Evolutionary conservation across 1,139 yeast genomes (phyloP), one percentile per base, ranked within the genome.

Genomic region (Yamadazyma sp.): DNA sequence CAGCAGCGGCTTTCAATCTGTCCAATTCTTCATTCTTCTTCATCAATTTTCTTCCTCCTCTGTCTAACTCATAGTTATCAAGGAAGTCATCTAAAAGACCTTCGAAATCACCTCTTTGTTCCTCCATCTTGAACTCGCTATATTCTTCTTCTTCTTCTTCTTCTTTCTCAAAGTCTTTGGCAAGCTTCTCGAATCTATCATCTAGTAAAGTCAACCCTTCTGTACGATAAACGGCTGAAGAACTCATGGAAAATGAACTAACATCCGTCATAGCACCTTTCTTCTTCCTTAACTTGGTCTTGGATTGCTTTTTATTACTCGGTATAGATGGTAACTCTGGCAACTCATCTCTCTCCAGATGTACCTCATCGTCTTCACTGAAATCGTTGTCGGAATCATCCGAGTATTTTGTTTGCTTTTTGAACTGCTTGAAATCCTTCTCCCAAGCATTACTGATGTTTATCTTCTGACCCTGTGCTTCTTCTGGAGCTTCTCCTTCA

Each of bases 231-330:
- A 86, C 66, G 0, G 98, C 97, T 16, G 96, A 87, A 7, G 96
- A 87, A 5, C 95, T 77, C 98, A 92, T 92, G 22, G 98, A 91
- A 53, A 86, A 87, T 5, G 95, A 87, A 1, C 96, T 77, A 1
- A 92, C 77, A 53, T 88, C 97, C 0, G 97, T 87, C 81, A 81
- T 80, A 18, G 96, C 88, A 38, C 96, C 96, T 58, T 82, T 85
- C 71, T 80, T 83, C 61, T 81, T 77, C 53, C 87, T 76, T 44
- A 73, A 69, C 55, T 79, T 84, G 50, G 81, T 77, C 51, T 77
- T 78, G 35, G 79, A 75, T 3, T 20, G 25, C 42, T 64, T 64
- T 47, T 69, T 70, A 33, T 55, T 54, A 7, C 48, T 44, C 16
- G 27, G 12, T 34, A 72, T 57, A 3, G 61, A 51, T 14, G 89